Base-by-base conservation (phyloP, 345 rosid species). In the Linum tenue region DNA sequence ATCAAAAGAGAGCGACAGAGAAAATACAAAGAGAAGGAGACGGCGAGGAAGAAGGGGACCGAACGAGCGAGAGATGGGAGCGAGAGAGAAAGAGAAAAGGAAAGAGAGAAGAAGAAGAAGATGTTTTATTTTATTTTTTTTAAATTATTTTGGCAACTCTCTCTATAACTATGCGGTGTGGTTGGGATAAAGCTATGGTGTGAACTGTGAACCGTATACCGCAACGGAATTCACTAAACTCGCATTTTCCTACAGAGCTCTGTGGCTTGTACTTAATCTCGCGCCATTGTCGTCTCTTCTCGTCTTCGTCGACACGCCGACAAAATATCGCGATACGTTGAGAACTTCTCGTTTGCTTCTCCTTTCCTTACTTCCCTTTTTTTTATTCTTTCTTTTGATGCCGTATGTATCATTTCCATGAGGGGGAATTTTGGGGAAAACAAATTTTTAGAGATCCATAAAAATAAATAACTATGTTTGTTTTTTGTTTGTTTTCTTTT, bases 31-130 rank as follows among this genome's bases (percentile, higher is more conserved):
- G 40, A 57, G 42, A 37, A 17, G 5, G 67, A 16, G 22, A 44
- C 69, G 22, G 39, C 0, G 37, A 53, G 35, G 44, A 53, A 51
- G 41, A 3, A 58, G 12, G 56, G 55, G 39, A 8, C 76, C 82
- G 39, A 81, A 62, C 59, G 67, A 69, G n/a, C 48, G 69, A 62
- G 37, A 55, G 50, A 71, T 64, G 14, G 62, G 51, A 37, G 55
- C n/a, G 56, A 14, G 53, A 56, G 55, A 53, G 43, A 42, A 58
- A n/a, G 41, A 31, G 31, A 44, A 64, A 12, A 44, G 41, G 48
- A 40, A 42, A 16, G 56, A 40, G 37, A 6, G 14, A 37, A 22
- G 31, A 22, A 22, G 31, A 22, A 22, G 31, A 22, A 22, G 64
- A 58, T 37, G 62, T 37, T 48, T 48, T 48, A 9, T 48, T 48